Evolutionary conservation across 1,139 yeast genomes (phyloP).

Genomic region (Magnusiomyces magnusii): DNA sequence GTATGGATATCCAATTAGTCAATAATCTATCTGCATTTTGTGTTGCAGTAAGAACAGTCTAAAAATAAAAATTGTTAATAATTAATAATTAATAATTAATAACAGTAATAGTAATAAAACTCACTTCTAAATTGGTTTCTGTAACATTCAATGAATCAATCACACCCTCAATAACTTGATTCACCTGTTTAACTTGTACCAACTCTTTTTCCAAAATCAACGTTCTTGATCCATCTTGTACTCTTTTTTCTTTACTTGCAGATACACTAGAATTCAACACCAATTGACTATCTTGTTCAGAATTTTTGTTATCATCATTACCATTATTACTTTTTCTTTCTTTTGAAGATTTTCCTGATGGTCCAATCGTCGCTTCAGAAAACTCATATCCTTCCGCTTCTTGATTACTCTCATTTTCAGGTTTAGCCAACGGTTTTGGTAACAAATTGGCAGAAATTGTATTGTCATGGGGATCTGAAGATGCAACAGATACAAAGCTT

Average conservation of each 20-base stretch:
- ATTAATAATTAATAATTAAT: background rate
- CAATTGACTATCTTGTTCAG: background rate
- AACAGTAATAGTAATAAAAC: background rate
- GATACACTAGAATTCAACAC: background rate
- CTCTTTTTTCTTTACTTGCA: background rate
- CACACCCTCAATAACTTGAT: constrained; percentile 24
- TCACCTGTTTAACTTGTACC: constrained; percentile 24
- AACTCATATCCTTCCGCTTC: background rate
- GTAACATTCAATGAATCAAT: constrained; percentile 22
- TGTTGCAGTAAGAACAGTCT: constrained; percentile 23
- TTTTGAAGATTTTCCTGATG: background rate
- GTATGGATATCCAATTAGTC: constrained; percentile 31
- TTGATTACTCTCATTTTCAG: background rate
- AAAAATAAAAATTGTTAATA: background rate
- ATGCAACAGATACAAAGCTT: background rate
- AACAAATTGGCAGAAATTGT: background rate
- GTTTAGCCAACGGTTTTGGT: background rate
- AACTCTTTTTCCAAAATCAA: constrained; percentile 22
- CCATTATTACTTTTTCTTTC: no score
- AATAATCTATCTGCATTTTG: constrained; percentile 30
- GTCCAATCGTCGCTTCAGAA: background rate
- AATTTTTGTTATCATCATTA: background rate
- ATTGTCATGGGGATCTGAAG: background rate
- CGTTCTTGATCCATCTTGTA: constrained; percentile 13
- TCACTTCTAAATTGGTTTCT: constrained; percentile 20